A percentile compares a stretch with the other conserved stretches of the same genome.
Conservation (phyloP, 148 eudicot genomes). For the Arbutus unedo region DNA sequence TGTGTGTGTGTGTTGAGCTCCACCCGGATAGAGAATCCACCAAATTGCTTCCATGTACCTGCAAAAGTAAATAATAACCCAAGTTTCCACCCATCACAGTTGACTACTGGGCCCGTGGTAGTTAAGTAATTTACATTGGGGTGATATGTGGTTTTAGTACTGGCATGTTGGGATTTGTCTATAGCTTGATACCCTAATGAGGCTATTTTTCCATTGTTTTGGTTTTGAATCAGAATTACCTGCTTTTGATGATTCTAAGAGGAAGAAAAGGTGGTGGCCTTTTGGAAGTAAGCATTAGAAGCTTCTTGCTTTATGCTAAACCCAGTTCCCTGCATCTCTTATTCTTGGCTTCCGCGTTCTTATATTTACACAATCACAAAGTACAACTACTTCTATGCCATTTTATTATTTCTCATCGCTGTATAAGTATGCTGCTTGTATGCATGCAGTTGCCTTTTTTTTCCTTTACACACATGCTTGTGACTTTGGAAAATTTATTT, state of each 20-base stretch:
- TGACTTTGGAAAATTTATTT: background rate
- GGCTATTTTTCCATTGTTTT: constrained; percentile 15
- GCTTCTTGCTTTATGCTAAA: background rate
- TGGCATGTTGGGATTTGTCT: background rate
- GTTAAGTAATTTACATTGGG: background rate
- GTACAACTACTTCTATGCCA: background rate
- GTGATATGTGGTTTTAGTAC: background rate
- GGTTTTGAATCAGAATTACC: constrained; percentile 48
- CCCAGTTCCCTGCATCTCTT: background rate
- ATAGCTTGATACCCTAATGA: background rate
- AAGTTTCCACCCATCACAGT: background rate
- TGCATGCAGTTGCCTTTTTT: constrained; percentile 9
- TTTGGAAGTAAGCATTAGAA: constrained; percentile 49
- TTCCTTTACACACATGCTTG: background rate
- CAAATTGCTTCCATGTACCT: background rate
- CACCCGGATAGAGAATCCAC: background rate
- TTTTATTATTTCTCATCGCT: background rate
- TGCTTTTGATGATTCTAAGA: constrained; percentile 59
- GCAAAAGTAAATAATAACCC: background rate
- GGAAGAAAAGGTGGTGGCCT: constrained; percentile 77
- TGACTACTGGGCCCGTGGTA: background rate
- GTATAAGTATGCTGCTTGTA: constrained; percentile 2
- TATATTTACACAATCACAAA: background rate
- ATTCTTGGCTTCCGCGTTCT: constrained; percentile 10
- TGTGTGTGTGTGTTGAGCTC: too few relatives aligned